A percentile compares a stretch with the other conserved stretches of the same genome.
phyloP scores from a whole-genome alignment of 2,329 filamentous ascomycete species.

The Coniochaeta pulveracea region DNA sequence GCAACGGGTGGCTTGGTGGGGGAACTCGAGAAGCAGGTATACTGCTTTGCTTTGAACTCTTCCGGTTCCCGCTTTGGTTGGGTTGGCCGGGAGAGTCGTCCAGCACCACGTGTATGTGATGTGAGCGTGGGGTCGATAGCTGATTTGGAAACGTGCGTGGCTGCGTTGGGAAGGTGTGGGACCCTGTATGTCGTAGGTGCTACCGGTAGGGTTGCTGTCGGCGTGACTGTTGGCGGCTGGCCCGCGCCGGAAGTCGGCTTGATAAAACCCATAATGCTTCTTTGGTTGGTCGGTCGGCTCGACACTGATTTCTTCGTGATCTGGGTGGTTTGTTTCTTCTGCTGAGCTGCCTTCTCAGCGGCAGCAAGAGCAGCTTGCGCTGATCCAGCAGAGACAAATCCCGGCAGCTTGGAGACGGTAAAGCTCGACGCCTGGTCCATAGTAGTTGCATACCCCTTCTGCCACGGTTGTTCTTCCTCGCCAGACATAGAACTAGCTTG shows the following conservation, averaged over 20 bases:
- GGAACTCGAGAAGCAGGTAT: conserved; percentile 49
- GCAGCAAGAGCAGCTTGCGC: conserved; percentile 33
- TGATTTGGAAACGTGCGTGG: conserved; percentile 3
- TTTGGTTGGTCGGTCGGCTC: conserved; percentile 25
- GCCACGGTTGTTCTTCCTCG: conserved; percentile 22
- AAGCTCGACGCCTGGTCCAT: conserved; percentile 50
- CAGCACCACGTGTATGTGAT: conserved; percentile 29
- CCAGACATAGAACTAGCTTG: conserved; percentile 17
- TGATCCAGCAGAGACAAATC: conserved; percentile 51
- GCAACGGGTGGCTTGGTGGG: conserved; percentile 19
- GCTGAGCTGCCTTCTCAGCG: conserved; percentile 9
- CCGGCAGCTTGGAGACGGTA: conserved; percentile 43
- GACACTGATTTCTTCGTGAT: conserved; percentile 15
- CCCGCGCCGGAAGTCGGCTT: conserved; percentile 12
- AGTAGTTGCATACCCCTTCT: conserved; percentile 42
- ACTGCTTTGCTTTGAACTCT: conserved; percentile 27
- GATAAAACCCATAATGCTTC: conserved; percentile 30
- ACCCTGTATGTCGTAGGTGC: neutral
- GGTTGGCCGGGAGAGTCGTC: conserved; percentile 23
- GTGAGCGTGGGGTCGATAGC: conserved; percentile 21
- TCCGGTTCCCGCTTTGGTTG: conserved; percentile 12
- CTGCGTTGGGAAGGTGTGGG: conserved; percentile 2
- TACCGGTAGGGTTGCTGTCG: neutral
- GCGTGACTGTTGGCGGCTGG: neutral
- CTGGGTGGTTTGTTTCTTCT: conserved; percentile 5